Conservation (phyloP, 1,284 basidiomycete genomes). For the Cutaneotrichosporon mucoides region DNA sequence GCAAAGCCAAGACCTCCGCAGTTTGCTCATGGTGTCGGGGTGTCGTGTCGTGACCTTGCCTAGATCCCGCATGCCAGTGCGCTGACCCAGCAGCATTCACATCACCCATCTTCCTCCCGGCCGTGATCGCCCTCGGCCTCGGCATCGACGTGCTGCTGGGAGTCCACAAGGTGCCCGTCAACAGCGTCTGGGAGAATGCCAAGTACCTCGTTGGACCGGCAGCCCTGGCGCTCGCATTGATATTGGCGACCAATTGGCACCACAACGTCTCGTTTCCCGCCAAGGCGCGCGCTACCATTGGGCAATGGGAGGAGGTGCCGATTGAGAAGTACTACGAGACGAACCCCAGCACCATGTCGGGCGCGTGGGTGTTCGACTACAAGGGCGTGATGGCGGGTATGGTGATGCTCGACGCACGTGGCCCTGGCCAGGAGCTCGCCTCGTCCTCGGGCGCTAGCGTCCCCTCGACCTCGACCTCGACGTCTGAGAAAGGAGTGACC, state of each 20-base stretch:
- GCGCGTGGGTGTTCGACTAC: constrained; percentile 64
- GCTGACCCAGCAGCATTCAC: constrained; percentile 54
- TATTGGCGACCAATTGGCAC: constrained; percentile 61
- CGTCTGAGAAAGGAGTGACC: too few species aligned
- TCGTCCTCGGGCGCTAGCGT: background rate
- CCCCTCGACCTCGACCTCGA: too few species aligned
- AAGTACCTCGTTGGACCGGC: constrained; percentile 62
- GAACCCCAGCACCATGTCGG: constrained; percentile 42
- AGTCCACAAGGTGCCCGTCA: background rate
- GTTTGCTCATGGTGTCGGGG: too few species aligned
- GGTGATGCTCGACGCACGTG: constrained; percentile 63
- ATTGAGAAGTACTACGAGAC: constrained; percentile 60
- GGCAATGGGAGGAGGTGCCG: constrained; percentile 58
- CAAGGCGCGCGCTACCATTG: constrained; percentile 56
- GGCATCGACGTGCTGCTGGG: constrained; percentile 58
- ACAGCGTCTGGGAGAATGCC: constrained; percentile 34
- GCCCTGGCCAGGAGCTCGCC: constrained; percentile 21
- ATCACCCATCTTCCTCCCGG: constrained; percentile 58
- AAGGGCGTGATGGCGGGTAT: constrained; percentile 61
- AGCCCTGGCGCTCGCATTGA: constrained; percentile 62
- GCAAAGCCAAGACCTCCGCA: too few species aligned
- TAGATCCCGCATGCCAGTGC: too few species aligned
- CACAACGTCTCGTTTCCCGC: constrained; percentile 34
- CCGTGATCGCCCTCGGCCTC: constrained; percentile 61
- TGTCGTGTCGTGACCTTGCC: too few species aligned